Evolutionary conservation across 805 yeast genomes (phyloP).

Genomic region (Zygosaccharomyces pseudorouxii): DNA sequence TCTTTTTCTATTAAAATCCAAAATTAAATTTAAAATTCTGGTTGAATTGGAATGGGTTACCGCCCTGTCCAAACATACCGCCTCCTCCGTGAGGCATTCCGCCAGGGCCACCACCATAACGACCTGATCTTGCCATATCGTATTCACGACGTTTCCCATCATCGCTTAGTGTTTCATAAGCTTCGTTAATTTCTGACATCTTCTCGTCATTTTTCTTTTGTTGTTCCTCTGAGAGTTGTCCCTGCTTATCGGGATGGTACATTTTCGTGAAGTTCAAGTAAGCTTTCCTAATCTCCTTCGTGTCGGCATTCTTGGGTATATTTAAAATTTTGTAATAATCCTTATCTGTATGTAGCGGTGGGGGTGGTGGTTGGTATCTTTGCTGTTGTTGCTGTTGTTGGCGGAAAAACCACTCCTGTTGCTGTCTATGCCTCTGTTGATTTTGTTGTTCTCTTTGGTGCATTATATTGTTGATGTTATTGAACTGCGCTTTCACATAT

Average conservation of each 20-base stretch:
- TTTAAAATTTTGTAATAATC: constrained; percentile 82
- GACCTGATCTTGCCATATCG: constrained; percentile 43
- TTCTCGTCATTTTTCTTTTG: constrained; percentile 69
- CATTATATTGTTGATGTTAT: constrained; percentile 33
- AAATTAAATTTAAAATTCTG: constrained; percentile 13
- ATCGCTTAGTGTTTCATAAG: constrained; percentile 79
- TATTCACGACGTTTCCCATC: constrained; percentile 59
- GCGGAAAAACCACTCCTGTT: constrained; percentile 32
- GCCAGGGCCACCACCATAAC: neutral
- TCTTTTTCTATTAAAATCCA: constrained; percentile 4
- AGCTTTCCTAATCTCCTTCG: constrained; percentile 70
- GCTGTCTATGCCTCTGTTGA: constrained; percentile 45
- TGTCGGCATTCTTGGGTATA: constrained; percentile 60
- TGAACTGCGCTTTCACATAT: constrained; percentile 30
- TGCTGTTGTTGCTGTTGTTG: constrained; percentile 38
- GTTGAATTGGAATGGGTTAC: constrained; percentile 20
- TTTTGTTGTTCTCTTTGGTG: constrained; percentile 40
- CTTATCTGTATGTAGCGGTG: constrained; percentile 36
- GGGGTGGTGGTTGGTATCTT: constrained; percentile 29
- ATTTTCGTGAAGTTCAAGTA: constrained; percentile 72
- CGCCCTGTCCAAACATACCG: constrained; percentile 13
- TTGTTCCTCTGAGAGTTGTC: constrained; percentile 51
- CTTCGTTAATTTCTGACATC: constrained; percentile 90
- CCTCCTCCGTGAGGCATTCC: constrained; percentile 7
- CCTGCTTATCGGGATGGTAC: constrained; percentile 90